phyloP scores from a whole-genome alignment of 2,329 filamentous ascomycete genomes.

The Epichloe uncinata region DNA sequence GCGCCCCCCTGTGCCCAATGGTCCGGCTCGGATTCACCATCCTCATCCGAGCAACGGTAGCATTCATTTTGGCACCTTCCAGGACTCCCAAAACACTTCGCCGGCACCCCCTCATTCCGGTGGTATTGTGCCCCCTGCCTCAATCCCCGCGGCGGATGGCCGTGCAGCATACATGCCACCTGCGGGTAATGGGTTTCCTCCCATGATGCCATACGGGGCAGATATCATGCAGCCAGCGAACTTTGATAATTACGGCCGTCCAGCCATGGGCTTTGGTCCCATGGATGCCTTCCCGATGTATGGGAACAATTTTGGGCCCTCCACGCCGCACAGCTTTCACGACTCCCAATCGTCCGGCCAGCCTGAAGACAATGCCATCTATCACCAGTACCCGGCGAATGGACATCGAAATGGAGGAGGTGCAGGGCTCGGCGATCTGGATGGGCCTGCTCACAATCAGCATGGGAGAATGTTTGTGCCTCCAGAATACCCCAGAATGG shows the following conservation, averaged over 20 bases:
- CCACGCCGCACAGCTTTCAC: conserved; percentile 48
- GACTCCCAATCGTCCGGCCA: conserved; percentile 44
- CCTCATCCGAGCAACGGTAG: conserved; percentile 41
- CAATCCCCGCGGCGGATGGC: conserved; percentile 23
- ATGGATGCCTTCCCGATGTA: conserved; percentile 21
- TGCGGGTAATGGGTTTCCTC: conserved; percentile 23
- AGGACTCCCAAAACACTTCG: conserved; percentile 43
- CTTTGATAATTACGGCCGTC: conserved; percentile 26
- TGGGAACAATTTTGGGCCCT: conserved; percentile 33
- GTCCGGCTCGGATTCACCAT: conserved; percentile 31
- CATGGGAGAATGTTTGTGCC: conserved; percentile 19
- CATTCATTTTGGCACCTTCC: conserved; percentile 41
- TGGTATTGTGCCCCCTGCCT: conserved; percentile 36
- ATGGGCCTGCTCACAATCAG: conserved; percentile 15
- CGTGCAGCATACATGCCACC: conserved; percentile 21
- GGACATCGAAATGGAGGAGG: conserved; percentile 24
- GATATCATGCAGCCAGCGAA: conserved; percentile 21
- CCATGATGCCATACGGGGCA: conserved; percentile 22
- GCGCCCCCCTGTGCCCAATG: conserved; percentile 21
- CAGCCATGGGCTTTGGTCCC: conserved; percentile 21
- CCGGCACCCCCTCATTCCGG: conserved; percentile 39
- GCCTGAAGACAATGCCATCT: conserved; percentile 30
- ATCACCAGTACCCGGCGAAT: conserved; percentile 25
- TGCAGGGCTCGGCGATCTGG: conserved; percentile 15
- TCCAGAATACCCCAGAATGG: conserved; percentile 20